These are phyloP conservation scores for Fusarium fracticaudum DNA, from an alignment of 2,329 filamentous ascomycete species.

Conservation along the genomic window DNA sequence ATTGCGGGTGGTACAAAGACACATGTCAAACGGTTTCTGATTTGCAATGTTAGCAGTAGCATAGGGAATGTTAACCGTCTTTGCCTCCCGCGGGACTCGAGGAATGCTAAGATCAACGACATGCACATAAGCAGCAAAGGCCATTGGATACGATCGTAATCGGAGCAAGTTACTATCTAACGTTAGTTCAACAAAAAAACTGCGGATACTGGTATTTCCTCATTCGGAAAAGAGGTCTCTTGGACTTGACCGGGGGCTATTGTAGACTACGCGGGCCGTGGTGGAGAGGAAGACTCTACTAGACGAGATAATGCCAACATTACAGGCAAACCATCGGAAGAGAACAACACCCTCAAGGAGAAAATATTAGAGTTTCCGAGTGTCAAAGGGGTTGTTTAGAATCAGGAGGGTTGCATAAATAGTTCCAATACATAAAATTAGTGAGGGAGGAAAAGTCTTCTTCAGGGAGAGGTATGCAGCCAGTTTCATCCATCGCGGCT, in stretches of 20 bases:
- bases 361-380: not conserved
- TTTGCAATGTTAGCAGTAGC: not conserved
- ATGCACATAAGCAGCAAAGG: not conserved
- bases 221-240: not conserved
- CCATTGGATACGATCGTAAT: not conserved
- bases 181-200: not conserved
- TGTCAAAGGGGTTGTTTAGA: not conserved
- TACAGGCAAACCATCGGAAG: not conserved
- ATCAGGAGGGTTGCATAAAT: slow-evolving; percentile 4
- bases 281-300: slow-evolving; percentile 13
- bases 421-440: slow-evolving; percentile 3
- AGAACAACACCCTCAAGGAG: not conserved
- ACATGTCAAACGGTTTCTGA: slow-evolving; percentile 27
- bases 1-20: not conserved
- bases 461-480: slow-evolving; percentile 14
- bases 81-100: slow-evolving; percentile 11
- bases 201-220: not conserved
- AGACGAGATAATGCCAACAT: not conserved
- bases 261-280: slow-evolving; percentile 18
- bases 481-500: slow-evolving; percentile 6
- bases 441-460: not conserved
- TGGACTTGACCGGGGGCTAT: not conserved
- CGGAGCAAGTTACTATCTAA: not conserved
- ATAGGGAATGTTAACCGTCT: slow-evolving; percentile 26
- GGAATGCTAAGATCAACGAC: slow-evolving; percentile 21